These are phyloP conservation scores for Lipomyces mesembrius DNA, from an alignment of 805 yeast genomes.

Conservation along the genomic window DNA sequence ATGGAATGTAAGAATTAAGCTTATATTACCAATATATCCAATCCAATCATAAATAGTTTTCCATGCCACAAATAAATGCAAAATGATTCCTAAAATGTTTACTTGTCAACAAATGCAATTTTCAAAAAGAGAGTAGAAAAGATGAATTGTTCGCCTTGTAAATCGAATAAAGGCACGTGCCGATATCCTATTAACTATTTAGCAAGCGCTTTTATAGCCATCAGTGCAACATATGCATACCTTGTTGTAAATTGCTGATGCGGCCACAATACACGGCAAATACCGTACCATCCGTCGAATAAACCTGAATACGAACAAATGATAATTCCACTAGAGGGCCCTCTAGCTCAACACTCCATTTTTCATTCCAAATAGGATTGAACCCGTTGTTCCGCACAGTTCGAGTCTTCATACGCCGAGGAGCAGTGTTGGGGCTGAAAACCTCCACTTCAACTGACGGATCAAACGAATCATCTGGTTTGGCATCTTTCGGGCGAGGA, in stretches of 20 bases:
- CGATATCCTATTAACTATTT: slow-evolving; percentile 54
- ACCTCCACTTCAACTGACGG: slow-evolving; percentile 69
- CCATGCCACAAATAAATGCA: not conserved
- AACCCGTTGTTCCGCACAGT: slow-evolving; percentile 72
- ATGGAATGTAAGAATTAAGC: not conserved
- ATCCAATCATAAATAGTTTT: not conserved
- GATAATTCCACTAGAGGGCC: slow-evolving; percentile 43
- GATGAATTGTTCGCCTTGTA: slow-evolving; percentile 76
- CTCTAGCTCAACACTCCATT: slow-evolving; percentile 52
- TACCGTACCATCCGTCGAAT: slow-evolving; percentile 42
- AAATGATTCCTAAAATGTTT: not conserved
- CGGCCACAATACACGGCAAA: slow-evolving; percentile 68
- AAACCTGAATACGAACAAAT: slow-evolving; percentile 47
- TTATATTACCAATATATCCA: not conserved
- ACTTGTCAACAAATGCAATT: slow-evolving; percentile 35
- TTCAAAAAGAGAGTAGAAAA: slow-evolving; percentile 60
- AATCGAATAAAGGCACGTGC: slow-evolving; percentile 75
- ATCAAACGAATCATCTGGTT: slow-evolving; percentile 54
- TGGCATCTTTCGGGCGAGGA: slow-evolving; percentile 66
- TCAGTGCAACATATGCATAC: slow-evolving; percentile 44
- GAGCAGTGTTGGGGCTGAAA: slow-evolving; percentile 20
- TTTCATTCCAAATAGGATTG: slow-evolving; percentile 80
- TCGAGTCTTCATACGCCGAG: slow-evolving; percentile 41
- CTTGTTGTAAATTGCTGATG: slow-evolving; percentile 67
- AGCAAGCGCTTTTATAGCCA: not conserved